These are phyloP conservation scores for Epichloe aotearoae DNA, from an alignment of 2,329 filamentous ascomycete genomes.

Conservation along the genomic window DNA sequence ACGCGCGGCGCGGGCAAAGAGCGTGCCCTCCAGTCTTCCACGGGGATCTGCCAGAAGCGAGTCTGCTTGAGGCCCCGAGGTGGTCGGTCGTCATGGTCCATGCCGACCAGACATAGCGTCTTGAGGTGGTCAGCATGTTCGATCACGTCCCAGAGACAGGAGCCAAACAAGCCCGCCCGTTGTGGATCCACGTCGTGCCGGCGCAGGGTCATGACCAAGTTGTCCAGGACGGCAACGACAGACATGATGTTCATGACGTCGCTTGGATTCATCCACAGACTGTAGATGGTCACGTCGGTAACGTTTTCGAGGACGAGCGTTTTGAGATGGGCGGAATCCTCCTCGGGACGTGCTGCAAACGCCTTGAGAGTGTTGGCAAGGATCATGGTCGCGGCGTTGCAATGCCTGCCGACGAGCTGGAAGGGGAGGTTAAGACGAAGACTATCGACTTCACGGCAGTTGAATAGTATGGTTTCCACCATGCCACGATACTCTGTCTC, in stretches of 20 bases:
- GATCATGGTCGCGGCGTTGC: slow-evolving; percentile 35
- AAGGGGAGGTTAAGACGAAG: slow-evolving; percentile 39
- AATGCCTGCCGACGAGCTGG: slow-evolving; percentile 32
- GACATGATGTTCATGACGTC: slow-evolving; percentile 36
- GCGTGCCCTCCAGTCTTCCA: slow-evolving; percentile 27
- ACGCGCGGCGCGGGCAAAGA: slow-evolving; percentile 25
- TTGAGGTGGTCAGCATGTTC: slow-evolving; percentile 29
- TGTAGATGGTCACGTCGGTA: slow-evolving; percentile 32
- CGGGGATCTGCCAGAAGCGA: slow-evolving; percentile 20
- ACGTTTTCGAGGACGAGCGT: slow-evolving; percentile 37
- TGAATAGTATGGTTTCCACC: slow-evolving; percentile 29
- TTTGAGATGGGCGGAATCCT: slow-evolving; percentile 28
- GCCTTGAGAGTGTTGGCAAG: slow-evolving; percentile 38
- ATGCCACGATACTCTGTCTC: slow-evolving; percentile 31
- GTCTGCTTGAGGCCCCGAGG: slow-evolving; percentile 25
- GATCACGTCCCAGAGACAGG: slow-evolving; percentile 36
- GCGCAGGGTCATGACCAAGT: slow-evolving; percentile 33
- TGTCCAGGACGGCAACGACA: slow-evolving; percentile 27
- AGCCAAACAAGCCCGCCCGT: slow-evolving; percentile 26
- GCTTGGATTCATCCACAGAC: slow-evolving; percentile 36
- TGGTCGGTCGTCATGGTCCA: slow-evolving; percentile 26
- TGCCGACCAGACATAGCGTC: slow-evolving; percentile 35
- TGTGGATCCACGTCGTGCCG: slow-evolving; percentile 26
- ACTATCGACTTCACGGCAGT: slow-evolving; percentile 30
- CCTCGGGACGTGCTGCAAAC: slow-evolving; percentile 30